Evolutionary conservation across 352 stramenopile species (phyloP).

Genomic region (Globisporangium echinulatum): DNA sequence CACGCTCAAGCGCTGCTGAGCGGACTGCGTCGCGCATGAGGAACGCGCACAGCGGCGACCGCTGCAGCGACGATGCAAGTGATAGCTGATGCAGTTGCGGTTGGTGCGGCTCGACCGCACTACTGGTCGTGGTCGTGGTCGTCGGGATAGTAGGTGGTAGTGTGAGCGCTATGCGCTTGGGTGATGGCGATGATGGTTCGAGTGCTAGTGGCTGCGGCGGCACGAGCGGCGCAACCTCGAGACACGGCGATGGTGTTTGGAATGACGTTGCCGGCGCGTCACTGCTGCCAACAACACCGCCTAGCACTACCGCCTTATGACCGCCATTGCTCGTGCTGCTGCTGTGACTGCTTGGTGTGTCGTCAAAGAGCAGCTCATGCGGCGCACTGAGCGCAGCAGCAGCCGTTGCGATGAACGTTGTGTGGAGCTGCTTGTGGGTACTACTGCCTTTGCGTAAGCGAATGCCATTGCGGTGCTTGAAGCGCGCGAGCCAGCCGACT

Average conservation of each 20-base stretch:
- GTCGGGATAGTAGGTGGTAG: not conserved
- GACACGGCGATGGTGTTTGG: too few species aligned
- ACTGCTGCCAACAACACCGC: too few species aligned
- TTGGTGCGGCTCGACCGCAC: not conserved
- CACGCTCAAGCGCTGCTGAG: not conserved
- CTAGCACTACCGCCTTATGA: too few species aligned
- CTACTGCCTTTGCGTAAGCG: not conserved
- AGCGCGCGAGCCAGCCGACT: conserved; percentile 61
- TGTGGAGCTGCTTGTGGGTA: not conserved
- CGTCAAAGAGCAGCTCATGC: conserved; percentile 3
- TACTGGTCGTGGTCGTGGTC: not conserved
- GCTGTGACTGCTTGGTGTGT: not conserved
- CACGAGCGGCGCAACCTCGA: too few species aligned
- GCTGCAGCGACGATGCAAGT: not conserved
- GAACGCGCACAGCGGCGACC: not conserved
- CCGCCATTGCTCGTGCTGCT: too few species aligned
- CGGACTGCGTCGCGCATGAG: not conserved
- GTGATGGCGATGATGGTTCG: not conserved
- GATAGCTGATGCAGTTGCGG: not conserved
- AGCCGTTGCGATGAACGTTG: conserved; percentile 8
- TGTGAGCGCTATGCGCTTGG: not conserved
- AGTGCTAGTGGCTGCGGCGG: not conserved
- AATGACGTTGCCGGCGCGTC: too few species aligned
- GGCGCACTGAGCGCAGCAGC: not conserved
- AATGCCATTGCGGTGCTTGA: too few species aligned